Base-by-base conservation (phyloP, 179 eudicot genomes). In the Spinacia oleracea region DNA sequence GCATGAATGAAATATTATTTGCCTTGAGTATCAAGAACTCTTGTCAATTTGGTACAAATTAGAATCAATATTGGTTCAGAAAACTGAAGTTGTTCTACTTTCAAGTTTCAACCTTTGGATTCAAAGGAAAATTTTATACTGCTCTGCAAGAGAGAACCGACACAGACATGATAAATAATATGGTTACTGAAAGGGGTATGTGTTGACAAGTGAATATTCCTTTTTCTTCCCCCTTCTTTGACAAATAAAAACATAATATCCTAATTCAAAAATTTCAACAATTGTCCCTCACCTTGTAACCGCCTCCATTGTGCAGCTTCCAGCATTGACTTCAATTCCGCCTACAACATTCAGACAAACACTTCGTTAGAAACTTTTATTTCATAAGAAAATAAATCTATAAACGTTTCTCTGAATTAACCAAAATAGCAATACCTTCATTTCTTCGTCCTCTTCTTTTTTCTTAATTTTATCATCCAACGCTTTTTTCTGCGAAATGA, bases 281-380 rank as follows among this genome's bases (percentile, higher is more conserved):
- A 40, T 51, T 60, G 34, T 78, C 34, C 50, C 83, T 80, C 48
- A 94, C 98, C 98, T 90, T 95, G 98, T 79, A 91, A 84, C 20
- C 86, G 97, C 71, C 98, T 91, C 98, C 98, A 95, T 34, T 79
- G 88, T 59, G 98, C 97, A 85, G 98, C 98, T 80, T 95, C 97
- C 35, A 97, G 97, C 92, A 89, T 89, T 74, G 90, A 89, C 70
- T 84, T 84, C 70, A 95, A 73, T 78, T 90, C 97, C 32, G 75
- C 89, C 97, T 91, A n/a, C n/a, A n/a, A 18, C 68, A 75, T 69
- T 15, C 50, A n/a, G n/a, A n/a, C n/a, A 78, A 83, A 73, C 62
- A 50, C 63, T 43, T 46, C 15, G 34, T 59, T 1, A 74, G 56
- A 62, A 78, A 77, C 14, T 31, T 10, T 72, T 27, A 18, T 31